phyloP scores from a whole-genome alignment of 257 asterid genomes.

The Przewalskia tangutica region DNA sequence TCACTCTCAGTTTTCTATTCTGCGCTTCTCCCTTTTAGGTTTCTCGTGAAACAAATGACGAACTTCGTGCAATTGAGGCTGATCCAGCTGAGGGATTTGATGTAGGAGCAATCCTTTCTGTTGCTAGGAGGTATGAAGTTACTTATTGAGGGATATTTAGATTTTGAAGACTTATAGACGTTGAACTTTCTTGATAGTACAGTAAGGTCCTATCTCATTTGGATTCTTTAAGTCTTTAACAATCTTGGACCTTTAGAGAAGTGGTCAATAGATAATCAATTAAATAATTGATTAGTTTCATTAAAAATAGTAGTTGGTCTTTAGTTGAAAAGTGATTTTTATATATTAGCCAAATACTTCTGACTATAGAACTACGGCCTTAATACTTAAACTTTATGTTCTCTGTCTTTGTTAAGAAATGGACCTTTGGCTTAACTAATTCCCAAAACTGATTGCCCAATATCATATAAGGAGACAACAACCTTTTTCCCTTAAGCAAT shows the following conservation, averaged over 20 bases:
- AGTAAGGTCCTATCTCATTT: neutral
- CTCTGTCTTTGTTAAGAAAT: neutral
- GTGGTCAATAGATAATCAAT: neutral
- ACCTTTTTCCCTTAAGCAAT: neutral
- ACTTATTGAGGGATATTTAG: neutral
- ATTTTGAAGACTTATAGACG: neutral
- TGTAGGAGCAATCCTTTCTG: constrained; percentile 79
- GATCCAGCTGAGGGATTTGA: constrained; percentile 81
- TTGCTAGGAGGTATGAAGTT: constrained; percentile 65
- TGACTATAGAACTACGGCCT: neutral
- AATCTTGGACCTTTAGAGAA: neutral
- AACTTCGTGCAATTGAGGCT: constrained; percentile 79
- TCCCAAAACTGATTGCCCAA: neutral
- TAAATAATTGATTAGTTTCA: neutral
- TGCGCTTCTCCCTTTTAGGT: constrained; percentile 34
- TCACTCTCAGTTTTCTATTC: neutral
- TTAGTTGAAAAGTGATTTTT: neutral
- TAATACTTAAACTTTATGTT: neutral
- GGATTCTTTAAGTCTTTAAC: neutral
- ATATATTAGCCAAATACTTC: neutral
- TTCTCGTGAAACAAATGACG: constrained; percentile 97
- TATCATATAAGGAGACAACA: neutral
- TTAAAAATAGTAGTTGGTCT: neutral
- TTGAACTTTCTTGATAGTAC: neutral
- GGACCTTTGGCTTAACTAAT: neutral